Percentiles rank a stretch among this genome's conserved stretches.
Conservation (phyloP, 352 stramenopile species). For the Globisporangium parvum region DNA sequence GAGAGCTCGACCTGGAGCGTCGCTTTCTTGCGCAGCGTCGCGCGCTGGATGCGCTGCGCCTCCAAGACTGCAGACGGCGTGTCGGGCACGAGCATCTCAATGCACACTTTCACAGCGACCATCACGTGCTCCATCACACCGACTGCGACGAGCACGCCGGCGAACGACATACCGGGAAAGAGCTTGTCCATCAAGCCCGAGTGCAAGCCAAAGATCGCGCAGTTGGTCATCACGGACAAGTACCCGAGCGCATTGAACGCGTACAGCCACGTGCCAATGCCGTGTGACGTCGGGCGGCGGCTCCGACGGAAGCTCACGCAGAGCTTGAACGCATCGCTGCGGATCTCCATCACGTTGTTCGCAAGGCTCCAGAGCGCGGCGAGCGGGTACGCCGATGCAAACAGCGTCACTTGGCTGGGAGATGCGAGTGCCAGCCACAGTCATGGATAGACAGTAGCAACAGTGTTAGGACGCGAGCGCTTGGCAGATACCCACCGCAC, state of each 20-base stretch:
- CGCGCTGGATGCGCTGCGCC: constrained; percentile 59
- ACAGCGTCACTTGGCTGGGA: constrained; percentile 89
- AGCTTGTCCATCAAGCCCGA: constrained; percentile 73
- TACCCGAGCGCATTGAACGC: constrained; percentile 89
- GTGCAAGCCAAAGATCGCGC: constrained; percentile 90
- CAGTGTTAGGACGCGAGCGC: background rate
- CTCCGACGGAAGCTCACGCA: constrained; percentile 77
- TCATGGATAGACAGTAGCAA: constrained; percentile 19
- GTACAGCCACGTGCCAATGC: constrained; percentile 92
- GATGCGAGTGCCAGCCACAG: constrained; percentile 3
- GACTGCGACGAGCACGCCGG: constrained; percentile 45
- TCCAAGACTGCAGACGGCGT: constrained; percentile 51
- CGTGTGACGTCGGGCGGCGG: constrained; percentile 50
- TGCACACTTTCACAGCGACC: constrained; percentile 68
- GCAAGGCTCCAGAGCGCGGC: constrained; percentile 89
- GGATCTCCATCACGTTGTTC: constrained; percentile 95
- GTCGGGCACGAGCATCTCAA: constrained; percentile 77
- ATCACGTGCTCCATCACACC: constrained; percentile 75
- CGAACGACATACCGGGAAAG: constrained; percentile 59
- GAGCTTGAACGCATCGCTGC: constrained; percentile 94
- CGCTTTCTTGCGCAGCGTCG: constrained; percentile 63
- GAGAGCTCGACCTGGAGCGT: constrained; percentile 67
- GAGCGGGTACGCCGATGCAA: constrained; percentile 91
- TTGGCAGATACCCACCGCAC: background rate
- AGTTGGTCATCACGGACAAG: constrained; percentile 92